Percentiles rank a stretch among this genome's conserved stretches.
Evolutionary conservation across 352 stramenopile species (phyloP).

Genomic region (Pythium sp.): DNA sequence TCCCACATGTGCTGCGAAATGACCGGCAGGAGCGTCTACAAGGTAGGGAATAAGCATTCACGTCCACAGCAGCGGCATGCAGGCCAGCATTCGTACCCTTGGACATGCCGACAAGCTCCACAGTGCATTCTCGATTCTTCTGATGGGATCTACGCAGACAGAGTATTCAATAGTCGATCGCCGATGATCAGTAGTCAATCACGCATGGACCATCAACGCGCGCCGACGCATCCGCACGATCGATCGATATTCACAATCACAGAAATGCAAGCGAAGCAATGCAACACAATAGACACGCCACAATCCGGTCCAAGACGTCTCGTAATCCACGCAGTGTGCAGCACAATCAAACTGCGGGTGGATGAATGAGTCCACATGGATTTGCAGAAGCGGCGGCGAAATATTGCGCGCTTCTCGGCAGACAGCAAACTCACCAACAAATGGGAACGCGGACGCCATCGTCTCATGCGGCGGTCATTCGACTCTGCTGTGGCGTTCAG

Average conservation of each 20-base stretch:
- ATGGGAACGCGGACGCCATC: slow-evolving; percentile 36
- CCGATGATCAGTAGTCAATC: background rate
- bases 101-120: slow-evolving; percentile 18
- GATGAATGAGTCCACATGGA: background rate
- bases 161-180: background rate
- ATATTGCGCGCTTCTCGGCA: background rate
- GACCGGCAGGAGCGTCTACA: background rate
- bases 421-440: slow-evolving; percentile 26
- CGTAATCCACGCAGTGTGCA: background rate
- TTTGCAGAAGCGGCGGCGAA: background rate
- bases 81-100: background rate
- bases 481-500: background rate
- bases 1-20: slow-evolving; percentile 7
- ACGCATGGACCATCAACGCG: background rate
- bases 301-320: background rate
- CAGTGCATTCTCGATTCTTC: slow-evolving; percentile 28
- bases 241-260: background rate
- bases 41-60: background rate
- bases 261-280: background rate
- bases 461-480: background rate
- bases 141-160: slow-evolving; percentile 20
- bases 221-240: background rate
- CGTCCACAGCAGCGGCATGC: background rate
- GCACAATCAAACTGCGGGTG: background rate
- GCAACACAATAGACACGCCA: background rate